phyloP scores from a whole-genome alignment of 306 rosid genomes.

The Cicer judaicum region DNA sequence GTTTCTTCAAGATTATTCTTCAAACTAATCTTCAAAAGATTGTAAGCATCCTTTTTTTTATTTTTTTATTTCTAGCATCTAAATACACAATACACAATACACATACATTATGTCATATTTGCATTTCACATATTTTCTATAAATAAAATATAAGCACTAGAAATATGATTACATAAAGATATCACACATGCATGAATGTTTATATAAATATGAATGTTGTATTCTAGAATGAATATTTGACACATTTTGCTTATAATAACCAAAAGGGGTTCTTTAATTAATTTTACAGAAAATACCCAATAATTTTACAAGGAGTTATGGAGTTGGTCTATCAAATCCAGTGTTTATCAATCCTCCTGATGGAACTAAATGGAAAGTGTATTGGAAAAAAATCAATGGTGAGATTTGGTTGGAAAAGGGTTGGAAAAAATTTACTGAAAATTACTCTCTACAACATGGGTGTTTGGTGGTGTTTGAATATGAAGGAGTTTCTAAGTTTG shows the following conservation, averaged over 20 bases:
- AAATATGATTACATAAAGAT: no score
- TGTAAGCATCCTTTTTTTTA: not conserved
- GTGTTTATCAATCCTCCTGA: slow-evolving; percentile 9
- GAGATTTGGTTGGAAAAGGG: slow-evolving; percentile 36
- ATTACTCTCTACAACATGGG: not conserved
- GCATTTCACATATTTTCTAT: not conserved
- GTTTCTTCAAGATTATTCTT: not conserved
- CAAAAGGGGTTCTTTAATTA: not conserved
- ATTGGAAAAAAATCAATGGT: slow-evolving; percentile 14
- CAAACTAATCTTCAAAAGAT: slow-evolving; percentile 14
- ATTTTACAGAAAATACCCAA: slow-evolving; percentile 38
- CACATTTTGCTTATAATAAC: not conserved
- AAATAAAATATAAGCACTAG: no score
- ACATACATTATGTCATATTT: no score
- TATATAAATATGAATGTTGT: no score
- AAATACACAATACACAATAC: no score
- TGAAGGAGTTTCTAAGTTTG: not conserved
- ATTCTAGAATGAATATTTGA: no score
- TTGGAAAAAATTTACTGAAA: slow-evolving; percentile 22
- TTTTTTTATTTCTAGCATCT: not conserved
- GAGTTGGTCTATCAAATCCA: slow-evolving; percentile 30
- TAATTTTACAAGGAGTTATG: slow-evolving; percentile 19
- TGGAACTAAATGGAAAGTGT: slow-evolving; percentile 38
- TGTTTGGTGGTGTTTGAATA: not conserved
- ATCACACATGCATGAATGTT: no score